Percentiles rank a stretch among this genome's conserved stretches.
phyloP scores from a whole-genome alignment of 805 yeast species.

The Torulaspora delbrueckii region DNA sequence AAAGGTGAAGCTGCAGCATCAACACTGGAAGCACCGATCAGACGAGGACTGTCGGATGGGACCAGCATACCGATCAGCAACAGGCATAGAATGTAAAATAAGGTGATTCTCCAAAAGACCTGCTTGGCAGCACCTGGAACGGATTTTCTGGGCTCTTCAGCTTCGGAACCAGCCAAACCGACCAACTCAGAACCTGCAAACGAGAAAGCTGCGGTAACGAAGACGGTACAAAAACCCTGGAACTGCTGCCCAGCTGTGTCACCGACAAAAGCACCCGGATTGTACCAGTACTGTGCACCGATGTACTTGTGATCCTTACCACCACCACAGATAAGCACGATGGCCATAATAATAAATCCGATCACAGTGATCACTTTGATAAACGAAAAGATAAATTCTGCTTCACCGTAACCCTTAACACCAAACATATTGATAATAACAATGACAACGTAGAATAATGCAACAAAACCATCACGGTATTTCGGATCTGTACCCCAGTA shows the following conservation, averaged over 20 bases:
- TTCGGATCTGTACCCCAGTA: slow-evolving; percentile 45
- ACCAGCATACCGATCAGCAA: slow-evolving; percentile 45
- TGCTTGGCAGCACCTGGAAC: slow-evolving; percentile 52
- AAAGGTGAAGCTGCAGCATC: slow-evolving; percentile 72
- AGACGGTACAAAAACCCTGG: slow-evolving; percentile 50
- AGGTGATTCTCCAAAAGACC: slow-evolving; percentile 51
- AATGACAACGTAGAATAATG: slow-evolving; percentile 47
- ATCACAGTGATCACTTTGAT: slow-evolving; percentile 46
- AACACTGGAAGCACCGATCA: slow-evolving; percentile 46
- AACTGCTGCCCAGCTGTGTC: slow-evolving; percentile 37
- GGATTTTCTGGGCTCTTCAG: slow-evolving; percentile 43
- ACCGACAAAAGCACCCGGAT: slow-evolving; percentile 61
- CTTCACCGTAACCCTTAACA: slow-evolving; percentile 51
- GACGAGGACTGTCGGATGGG: slow-evolving; percentile 41
- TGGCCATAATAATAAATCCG: slow-evolving; percentile 52
- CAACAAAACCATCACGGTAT: slow-evolving; percentile 47
- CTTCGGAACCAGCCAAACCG: slow-evolving; percentile 49
- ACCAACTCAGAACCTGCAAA: slow-evolving; percentile 51
- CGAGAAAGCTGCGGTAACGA: slow-evolving; percentile 52
- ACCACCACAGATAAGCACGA: slow-evolving; percentile 45
- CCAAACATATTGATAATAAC: slow-evolving; percentile 49
- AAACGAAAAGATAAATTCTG: slow-evolving; percentile 48
- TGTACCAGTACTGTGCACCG: slow-evolving; percentile 44
- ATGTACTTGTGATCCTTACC: slow-evolving; percentile 41
- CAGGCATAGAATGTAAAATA: slow-evolving; percentile 45